Conservation (phyloP, 371 early-diverging fungal species). For the Circinella minor region DNA sequence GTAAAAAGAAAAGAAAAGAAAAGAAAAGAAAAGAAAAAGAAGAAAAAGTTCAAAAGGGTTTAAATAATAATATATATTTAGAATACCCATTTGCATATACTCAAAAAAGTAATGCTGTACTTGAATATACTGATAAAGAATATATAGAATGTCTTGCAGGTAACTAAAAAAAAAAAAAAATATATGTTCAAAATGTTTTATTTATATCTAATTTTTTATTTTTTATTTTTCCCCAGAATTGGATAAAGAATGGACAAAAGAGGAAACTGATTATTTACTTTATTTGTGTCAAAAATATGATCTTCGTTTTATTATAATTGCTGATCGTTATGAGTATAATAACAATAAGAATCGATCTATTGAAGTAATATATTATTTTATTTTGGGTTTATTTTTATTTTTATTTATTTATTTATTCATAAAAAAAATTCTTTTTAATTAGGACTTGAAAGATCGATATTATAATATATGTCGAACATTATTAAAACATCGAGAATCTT, state of each 20-base stretch:
- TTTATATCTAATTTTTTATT: too few relatives aligned
- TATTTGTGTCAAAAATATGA: slow-evolving; percentile 77
- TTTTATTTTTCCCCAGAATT: slow-evolving; percentile 2
- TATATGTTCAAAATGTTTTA: too few relatives aligned
- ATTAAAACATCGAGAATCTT: slow-evolving; percentile 43
- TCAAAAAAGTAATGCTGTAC: slow-evolving; percentile 61
- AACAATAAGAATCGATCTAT: slow-evolving; percentile 31
- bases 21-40: background rate
- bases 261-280: slow-evolving; percentile 87
- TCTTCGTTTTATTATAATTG: slow-evolving; percentile 82
- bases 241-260: slow-evolving; percentile 82
- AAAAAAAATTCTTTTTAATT: background rate
- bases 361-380: slow-evolving; percentile 24
- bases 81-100: slow-evolving; percentile 71
- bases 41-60: too few relatives aligned
- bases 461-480: slow-evolving; percentile 66
- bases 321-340: slow-evolving; percentile 76
- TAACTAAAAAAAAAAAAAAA: slow-evolving; percentile 31
- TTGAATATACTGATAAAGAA: slow-evolving; percentile 72
- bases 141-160: slow-evolving; percentile 61
- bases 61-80: slow-evolving; percentile 9
- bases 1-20: background rate
- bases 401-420: background rate
- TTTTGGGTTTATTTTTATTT: background rate
- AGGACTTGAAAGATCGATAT: slow-evolving; percentile 87